Conservation (phyloP, 2,329 filamentous ascomycete species). For the Neofusicoccum sp. region DNA sequence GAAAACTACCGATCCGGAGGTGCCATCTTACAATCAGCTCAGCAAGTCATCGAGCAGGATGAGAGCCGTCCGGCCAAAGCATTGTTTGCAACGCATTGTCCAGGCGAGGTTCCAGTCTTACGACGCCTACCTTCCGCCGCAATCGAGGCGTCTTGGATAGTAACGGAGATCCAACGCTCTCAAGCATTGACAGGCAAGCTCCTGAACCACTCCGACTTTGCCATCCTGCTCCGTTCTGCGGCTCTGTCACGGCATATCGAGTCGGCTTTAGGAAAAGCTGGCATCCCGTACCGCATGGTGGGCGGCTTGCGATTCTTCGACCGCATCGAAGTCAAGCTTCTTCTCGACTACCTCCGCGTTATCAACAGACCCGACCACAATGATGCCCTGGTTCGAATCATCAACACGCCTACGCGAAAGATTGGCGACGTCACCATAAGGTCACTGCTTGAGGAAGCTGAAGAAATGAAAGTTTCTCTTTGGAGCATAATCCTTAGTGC, state of each 20-base stretch:
- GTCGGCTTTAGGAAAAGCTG: slow-evolving; percentile 74
- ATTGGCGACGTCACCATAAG: slow-evolving; percentile 81
- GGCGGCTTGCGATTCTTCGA: slow-evolving; percentile 92
- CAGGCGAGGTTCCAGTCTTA: slow-evolving; percentile 79
- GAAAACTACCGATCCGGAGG: slow-evolving; percentile 94
- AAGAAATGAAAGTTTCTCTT: slow-evolving; percentile 66
- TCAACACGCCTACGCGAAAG: slow-evolving; percentile 81
- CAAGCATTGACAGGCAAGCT: slow-evolving; percentile 72
- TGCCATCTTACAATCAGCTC: slow-evolving; percentile 76
- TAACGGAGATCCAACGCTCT: slow-evolving; percentile 75
- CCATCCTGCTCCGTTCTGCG: slow-evolving; percentile 84
- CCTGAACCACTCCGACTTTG: slow-evolving; percentile 75
- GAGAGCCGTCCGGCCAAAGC: slow-evolving; percentile 76
- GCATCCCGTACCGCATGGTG: slow-evolving; percentile 90
- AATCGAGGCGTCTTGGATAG: slow-evolving; percentile 85
- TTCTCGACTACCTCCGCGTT: slow-evolving; percentile 86
- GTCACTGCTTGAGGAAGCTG: slow-evolving; percentile 74
- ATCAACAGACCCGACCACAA: slow-evolving; percentile 85
- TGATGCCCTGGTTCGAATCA: slow-evolving; percentile 78
- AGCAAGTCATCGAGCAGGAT: slow-evolving; percentile 91
- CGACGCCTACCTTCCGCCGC: slow-evolving; percentile 70
- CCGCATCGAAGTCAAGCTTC: slow-evolving; percentile 79
- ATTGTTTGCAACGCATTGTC: slow-evolving; percentile 76
- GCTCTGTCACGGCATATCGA: slow-evolving; percentile 85
- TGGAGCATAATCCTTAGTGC: slow-evolving; percentile 72